Base-by-base conservation (phyloP, 164 flowering plant genomes). In the Annona cherimola region DNA sequence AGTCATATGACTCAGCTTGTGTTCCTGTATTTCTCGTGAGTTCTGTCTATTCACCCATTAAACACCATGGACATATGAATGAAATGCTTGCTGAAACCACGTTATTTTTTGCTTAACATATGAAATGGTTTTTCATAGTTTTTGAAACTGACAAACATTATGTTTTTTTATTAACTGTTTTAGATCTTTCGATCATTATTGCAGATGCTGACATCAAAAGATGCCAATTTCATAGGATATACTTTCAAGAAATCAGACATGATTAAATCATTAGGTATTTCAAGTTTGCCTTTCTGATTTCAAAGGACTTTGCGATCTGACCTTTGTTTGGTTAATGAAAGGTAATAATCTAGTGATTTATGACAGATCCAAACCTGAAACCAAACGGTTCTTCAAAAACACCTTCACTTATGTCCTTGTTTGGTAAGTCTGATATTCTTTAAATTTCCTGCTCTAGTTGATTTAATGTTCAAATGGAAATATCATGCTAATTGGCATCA, bases 181-280 rank as follows among this genome's bases (percentile, higher is more conserved):
- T 76, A 43, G 45, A 8, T 57, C 39, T 70, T 76, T 26, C 0
- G 42, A 59, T 69, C 62, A 19, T 63, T 76, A 60, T 73, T 83
- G 82, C 92, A 90, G 97, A 93, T 90, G 98, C 77, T 93, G 86
- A 86, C 93, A 70, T 93, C 96, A 45, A 93, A 86, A 78, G 98
- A 93, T 77, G 74, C 92, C 69, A 87, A 93, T 74, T 93, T 90
- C 79, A 86, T 90, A 45, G 98, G 96, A 68, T 93, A 80, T 77
- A 90, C 96, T 20, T 93, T 81, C 81, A 93, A 84, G 83, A 93
- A 93, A 71, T 93, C 98, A 46, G 94, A 93, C 69, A 69, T 84
- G 68, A 72, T 84, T 66, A 85, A 86, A 75, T 82, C 98, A 60
- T 78, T 87, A 45, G 90, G 83, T 79, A 75, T 75, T 75, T 83